Percentiles rank a stretch among this genome's conserved stretches.
Evolutionary conservation across 225 moss, liverwort and hornwort genomes (phyloP).

Genomic region (Neckera pumila): DNA sequence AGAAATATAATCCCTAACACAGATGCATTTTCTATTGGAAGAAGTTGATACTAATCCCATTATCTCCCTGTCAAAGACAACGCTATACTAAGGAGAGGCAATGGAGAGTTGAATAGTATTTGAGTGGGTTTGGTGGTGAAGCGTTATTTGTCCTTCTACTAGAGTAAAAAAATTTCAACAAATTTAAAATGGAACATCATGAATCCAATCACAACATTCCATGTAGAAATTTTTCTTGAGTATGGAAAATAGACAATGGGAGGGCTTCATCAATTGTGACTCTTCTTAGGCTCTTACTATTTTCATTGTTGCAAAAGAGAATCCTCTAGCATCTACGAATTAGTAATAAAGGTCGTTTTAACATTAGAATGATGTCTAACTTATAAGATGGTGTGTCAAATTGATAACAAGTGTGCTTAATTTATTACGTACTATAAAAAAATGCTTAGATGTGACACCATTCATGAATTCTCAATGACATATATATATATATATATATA

Average conservation of each 20-base stretch:
- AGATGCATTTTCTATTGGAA: not conserved
- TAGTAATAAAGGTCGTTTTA: not conserved
- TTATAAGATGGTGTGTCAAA: not conserved
- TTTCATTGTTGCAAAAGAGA: not conserved
- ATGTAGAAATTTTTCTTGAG: not conserved
- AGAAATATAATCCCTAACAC: not conserved
- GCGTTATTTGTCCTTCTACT: not conserved
- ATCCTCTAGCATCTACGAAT: fast-evolving
- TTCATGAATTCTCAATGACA: not conserved
- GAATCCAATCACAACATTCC: too few relatives aligned
- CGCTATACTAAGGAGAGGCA: fast-evolving
- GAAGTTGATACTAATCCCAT: not conserved
- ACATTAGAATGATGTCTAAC: not conserved
- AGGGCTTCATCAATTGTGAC: not conserved
- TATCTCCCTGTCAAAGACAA: not conserved
- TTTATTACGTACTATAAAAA: not conserved
- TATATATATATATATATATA: not conserved
- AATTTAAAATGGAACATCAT: too few relatives aligned
- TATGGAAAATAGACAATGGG: too few relatives aligned
- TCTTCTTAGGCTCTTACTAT: not conserved
- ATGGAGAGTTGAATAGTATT: fast-evolving
- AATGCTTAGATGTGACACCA: not conserved
- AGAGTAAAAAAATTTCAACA: not conserved
- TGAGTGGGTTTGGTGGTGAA: not conserved
- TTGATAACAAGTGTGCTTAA: not conserved